phyloP scores from a whole-genome alignment of 805 yeast genomes.

The Metschnikowia shivogae region DNA sequence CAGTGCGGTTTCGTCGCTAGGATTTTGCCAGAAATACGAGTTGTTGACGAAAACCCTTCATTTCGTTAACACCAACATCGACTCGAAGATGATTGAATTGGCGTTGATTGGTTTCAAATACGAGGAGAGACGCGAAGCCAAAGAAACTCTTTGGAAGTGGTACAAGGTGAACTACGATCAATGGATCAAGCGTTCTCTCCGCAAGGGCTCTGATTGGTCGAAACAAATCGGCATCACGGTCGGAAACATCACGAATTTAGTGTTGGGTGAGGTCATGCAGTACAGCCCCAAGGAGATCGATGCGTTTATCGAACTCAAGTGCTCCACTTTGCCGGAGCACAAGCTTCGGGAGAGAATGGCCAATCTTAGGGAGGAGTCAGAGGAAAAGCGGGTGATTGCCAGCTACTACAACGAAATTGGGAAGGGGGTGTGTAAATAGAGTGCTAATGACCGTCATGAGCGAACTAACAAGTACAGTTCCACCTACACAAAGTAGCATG shows the following conservation, averaged over 20 bases:
- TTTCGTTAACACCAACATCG: constrained; percentile 54
- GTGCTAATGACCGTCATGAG: neutral
- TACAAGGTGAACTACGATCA: constrained; percentile 46
- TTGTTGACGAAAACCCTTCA: constrained; percentile 52
- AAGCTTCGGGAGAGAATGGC: constrained; percentile 27
- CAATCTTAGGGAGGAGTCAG: constrained; percentile 20
- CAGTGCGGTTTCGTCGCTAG: constrained; percentile 52
- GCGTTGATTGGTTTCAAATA: constrained; percentile 52
- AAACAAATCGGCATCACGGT: constrained; percentile 45
- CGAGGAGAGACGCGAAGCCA: constrained; percentile 27
- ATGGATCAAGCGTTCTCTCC: constrained; percentile 48
- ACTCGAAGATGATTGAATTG: constrained; percentile 49
- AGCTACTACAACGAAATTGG: constrained; percentile 9
- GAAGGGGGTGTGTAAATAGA: constrained; percentile 6
- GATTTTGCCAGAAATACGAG: constrained; percentile 44
- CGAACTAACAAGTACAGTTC: no score
- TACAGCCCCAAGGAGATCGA: constrained; percentile 25
- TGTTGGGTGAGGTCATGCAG: constrained; percentile 39
- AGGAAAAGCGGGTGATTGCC: constrained; percentile 18
- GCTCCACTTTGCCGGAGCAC: constrained; percentile 34
- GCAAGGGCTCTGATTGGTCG: constrained; percentile 44
- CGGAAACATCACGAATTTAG: constrained; percentile 38
- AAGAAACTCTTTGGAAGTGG: constrained; percentile 52
- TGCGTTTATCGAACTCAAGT: constrained; percentile 30
- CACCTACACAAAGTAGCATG: neutral